Evolutionary conservation across 176 grass and related monocot genomes (phyloP).

Genomic region (Oryza rufipogon): DNA sequence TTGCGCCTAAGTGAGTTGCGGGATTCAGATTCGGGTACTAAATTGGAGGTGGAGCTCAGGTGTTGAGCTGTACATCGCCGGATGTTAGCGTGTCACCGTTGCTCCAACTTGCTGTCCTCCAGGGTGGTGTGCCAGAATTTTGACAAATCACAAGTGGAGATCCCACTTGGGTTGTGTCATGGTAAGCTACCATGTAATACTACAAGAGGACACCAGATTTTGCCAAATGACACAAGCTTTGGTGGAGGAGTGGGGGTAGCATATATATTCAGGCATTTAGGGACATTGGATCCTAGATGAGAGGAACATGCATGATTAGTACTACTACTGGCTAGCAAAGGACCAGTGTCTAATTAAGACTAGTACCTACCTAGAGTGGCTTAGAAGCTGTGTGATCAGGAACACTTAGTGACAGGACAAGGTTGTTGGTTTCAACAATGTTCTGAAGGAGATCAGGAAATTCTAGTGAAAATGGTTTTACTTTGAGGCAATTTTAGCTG

Average conservation of each 20-base stretch:
- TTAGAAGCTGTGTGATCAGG: background rate
- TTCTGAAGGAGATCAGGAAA: background rate
- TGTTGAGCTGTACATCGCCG: background rate
- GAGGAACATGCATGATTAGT: conserved; percentile 39
- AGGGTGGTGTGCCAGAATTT: background rate
- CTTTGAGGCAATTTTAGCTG: background rate
- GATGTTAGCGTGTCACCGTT: conserved; percentile 1
- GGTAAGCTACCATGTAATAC: background rate
- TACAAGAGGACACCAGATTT: background rate
- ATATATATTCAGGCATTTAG: background rate
- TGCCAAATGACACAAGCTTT: background rate
- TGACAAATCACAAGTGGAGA: background rate
- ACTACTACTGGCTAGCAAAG: conserved; percentile 21
- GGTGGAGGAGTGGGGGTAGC: background rate
- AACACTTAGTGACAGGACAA: background rate
- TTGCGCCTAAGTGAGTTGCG: background rate
- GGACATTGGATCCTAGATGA: conserved; percentile 54
- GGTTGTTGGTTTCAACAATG: background rate
- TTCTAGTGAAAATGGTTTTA: background rate
- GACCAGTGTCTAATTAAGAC: conserved; percentile 41
- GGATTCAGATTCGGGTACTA: background rate
- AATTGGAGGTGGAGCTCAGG: background rate
- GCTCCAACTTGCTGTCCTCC: conserved; percentile 30
- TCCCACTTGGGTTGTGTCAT: conserved; percentile 23
- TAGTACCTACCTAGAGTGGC: conserved; percentile 11